phyloP scores from a whole-genome alignment of 371 early-diverging fungal species.

The Mortierella sp. region DNA sequence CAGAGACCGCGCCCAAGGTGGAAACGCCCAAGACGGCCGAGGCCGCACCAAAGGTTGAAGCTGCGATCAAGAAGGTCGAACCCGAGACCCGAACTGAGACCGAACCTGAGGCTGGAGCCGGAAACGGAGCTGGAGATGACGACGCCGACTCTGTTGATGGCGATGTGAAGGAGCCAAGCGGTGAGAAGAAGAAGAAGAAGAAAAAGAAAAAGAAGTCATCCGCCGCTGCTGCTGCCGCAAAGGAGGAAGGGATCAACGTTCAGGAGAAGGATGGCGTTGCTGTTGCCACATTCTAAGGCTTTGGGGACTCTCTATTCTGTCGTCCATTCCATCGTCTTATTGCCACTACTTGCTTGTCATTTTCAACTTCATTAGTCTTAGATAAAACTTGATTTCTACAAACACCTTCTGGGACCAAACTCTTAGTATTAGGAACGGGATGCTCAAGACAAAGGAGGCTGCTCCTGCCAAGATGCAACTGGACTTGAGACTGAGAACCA shows the following conservation, averaged over 20 bases:
- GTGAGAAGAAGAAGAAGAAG: constrained; percentile 39
- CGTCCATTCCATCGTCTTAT: background rate
- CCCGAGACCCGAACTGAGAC: no score
- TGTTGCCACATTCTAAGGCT: constrained; percentile 37
- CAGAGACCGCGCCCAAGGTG: no score
- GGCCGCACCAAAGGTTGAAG: no score
- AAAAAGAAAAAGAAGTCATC: constrained; percentile 26
- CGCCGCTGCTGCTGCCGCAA: constrained; percentile 1
- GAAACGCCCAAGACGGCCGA: no score
- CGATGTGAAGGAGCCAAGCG: constrained; percentile 5
- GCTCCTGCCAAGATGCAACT: no score
- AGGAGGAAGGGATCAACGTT: constrained; percentile 16
- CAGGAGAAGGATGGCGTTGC: constrained; percentile 50
- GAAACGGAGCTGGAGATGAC: constrained; percentile 1
- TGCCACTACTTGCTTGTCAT: background rate
- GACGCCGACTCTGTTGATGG: constrained; percentile 13
- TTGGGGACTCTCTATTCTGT: background rate
- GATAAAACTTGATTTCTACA: no score
- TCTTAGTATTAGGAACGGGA: no score
- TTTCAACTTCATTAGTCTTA: background rate
- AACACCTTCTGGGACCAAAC: no score
- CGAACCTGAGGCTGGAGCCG: background rate
- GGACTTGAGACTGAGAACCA: no score
- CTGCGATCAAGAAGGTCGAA: no score
- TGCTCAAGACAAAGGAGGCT: no score